phyloP scores from a whole-genome alignment of 345 rosid genomes.

The Psidium friedrichsthalianum region DNA sequence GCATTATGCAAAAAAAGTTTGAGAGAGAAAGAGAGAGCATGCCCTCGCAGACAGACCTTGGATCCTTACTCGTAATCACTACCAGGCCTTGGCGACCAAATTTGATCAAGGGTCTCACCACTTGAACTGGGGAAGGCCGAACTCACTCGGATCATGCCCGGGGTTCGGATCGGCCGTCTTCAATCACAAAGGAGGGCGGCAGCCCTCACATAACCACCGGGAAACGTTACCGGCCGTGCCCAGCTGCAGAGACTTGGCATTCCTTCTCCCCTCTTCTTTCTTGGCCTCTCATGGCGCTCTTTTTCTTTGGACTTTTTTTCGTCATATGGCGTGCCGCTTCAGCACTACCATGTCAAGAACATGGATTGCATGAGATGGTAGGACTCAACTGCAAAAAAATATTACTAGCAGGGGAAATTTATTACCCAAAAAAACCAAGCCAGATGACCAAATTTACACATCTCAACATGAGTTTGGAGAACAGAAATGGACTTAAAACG shows the following conservation, averaged over 20 bases:
- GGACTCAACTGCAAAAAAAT: background rate
- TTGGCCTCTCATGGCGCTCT: background rate
- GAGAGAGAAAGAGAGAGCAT: constrained; percentile 4
- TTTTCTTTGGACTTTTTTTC: background rate
- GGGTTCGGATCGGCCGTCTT: background rate
- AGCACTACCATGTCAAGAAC: background rate
- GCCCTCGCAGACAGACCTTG: background rate
- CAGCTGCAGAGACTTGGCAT: background rate
- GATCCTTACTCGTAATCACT: background rate
- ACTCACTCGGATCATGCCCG: background rate
- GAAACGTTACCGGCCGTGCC: background rate
- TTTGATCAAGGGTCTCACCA: background rate
- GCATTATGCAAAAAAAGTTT: background rate
- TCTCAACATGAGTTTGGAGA: background rate
- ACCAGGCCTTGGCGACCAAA: background rate
- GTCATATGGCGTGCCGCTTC: background rate
- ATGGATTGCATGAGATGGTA: background rate
- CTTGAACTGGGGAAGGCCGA: background rate
- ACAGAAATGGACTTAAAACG: background rate
- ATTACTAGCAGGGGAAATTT: background rate
- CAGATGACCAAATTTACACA: background rate
- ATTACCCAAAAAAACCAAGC: background rate
- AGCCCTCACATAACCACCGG: background rate
- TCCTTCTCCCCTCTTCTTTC: background rate
- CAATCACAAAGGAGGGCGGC: background rate